A percentile compares a stretch with the other conserved stretches of the same genome.
Conservation (phyloP, 108 stramenopile species). For the Nitzschia sp. region DNA sequence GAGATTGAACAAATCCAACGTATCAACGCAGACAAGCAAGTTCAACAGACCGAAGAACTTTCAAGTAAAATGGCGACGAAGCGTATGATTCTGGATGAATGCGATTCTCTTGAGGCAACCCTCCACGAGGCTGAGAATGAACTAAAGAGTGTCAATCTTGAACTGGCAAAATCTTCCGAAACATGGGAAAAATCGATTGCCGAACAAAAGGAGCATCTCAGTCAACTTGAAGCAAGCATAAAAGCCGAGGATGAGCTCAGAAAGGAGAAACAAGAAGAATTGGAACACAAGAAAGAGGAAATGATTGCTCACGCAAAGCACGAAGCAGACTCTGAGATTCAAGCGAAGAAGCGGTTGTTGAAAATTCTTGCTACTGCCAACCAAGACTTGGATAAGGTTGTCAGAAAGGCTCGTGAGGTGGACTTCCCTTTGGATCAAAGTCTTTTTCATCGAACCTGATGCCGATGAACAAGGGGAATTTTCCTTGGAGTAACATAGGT, state of each 20-base stretch:
- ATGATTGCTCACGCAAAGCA: constrained; percentile 2
- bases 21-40: constrained; percentile 16
- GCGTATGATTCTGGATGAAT: constrained; percentile 14
- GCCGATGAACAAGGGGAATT: too few species aligned
- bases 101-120: constrained; percentile 1
- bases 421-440: too few species aligned
- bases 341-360: constrained; percentile 1
- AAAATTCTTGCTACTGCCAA: neutral
- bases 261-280: constrained; percentile 15
- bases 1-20: constrained; percentile 38
- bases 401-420: too few species aligned
- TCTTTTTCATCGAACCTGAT: too few species aligned
- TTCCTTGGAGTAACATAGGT: too few species aligned
- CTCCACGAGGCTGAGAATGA: neutral
- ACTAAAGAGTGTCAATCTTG: neutral
- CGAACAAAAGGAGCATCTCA: constrained; percentile 24
- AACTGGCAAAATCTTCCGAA: constrained; percentile 9
- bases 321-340: neutral
- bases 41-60: constrained; percentile 26
- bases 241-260: constrained; percentile 31
- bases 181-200: constrained; percentile 12
- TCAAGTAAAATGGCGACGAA: constrained; percentile 23
- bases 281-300: neutral
- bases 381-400: constrained; percentile 1
- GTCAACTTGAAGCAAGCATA: constrained; percentile 37